Base-by-base conservation (phyloP, 1,139 yeast species). In the Taphrina flavorubra region DNA sequence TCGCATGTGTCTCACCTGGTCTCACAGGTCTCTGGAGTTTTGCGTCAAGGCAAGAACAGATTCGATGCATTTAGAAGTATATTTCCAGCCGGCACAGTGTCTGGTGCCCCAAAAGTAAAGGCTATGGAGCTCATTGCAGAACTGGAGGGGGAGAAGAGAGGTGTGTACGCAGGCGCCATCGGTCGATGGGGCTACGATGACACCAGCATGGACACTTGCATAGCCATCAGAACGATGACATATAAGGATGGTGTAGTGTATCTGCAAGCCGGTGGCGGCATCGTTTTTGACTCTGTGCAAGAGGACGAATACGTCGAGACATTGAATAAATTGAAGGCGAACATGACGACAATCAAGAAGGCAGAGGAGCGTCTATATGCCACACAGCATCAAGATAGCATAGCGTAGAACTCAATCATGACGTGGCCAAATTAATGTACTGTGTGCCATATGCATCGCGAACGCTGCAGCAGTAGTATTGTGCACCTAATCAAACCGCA, bases 81-180 rank as follows among this genome's bases (percentile, higher is more conserved):
- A 70, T 94, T 94, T 85, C 99, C 99, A 31, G 99, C 99, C 0
- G 99, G 99, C 58, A 94, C 99, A 0, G 98, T 94, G 14, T 88
- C 96, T 71, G 99, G 99, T 51, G 98, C 99, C 0, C 99, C 99
- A 69, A 94, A 94, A 79, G 96, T 94, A 62, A 86, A 86, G 74
- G 99, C 99, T 10, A 94, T 94, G 99, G 96, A 92, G 78, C 82
- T 94, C 65, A 91, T 94, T 75, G 89, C 89, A 39, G 96, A 90
- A 76, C 81, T 94, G 66, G 99, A 94, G 77, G 83, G 86, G 73
- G 98, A 94, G 77, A 90, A 92, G 76, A 84, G 99, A 76, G 99
- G 99, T 56, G 92, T 92, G 14, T 94, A 94, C 77, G 99, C 99
- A 0, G 99, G 99, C 72, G 99, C 99, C 0, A 97, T 94, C n/a